A percentile compares a stretch with the other conserved stretches of the same genome.
phyloP scores from a whole-genome alignment of 179 eudicot species.

The Kewa caespitosa region DNA sequence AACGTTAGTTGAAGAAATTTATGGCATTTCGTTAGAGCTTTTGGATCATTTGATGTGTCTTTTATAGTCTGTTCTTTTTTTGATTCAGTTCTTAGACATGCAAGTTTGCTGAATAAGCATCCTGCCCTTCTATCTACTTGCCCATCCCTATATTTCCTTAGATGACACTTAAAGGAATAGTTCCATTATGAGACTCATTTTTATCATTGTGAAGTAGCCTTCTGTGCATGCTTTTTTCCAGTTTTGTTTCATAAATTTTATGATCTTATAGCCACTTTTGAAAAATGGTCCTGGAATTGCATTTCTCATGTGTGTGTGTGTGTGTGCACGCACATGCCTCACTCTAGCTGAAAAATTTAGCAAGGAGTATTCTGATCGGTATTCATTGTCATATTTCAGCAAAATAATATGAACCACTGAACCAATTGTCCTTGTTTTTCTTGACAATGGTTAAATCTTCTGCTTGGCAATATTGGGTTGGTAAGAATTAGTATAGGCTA shows the following conservation, averaged over 20 bases:
- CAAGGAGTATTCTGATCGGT: too few species aligned
- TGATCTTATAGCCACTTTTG: neutral
- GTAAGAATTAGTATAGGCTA: too few species aligned
- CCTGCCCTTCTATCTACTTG: constrained; percentile 1
- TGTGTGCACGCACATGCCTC: too few species aligned
- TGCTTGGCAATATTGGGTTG: too few species aligned
- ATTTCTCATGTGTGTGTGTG: too few species aligned
- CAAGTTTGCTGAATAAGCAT: constrained; percentile 9
- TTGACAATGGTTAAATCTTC: neutral
- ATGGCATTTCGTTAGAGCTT: too few species aligned
- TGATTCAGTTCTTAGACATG: constrained; percentile 4
- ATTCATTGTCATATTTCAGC: too few species aligned
- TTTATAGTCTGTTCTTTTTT: neutral
- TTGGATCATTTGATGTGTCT: neutral
- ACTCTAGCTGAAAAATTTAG: too few species aligned
- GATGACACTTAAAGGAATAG: constrained; percentile 26
- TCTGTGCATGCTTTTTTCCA: neutral
- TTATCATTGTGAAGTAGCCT: neutral
- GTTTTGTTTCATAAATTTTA: neutral
- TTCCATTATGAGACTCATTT: constrained; percentile 18
- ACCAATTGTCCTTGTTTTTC: neutral
- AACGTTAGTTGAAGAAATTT: too few species aligned
- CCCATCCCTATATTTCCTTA: constrained; percentile 21
- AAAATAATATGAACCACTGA: neutral
- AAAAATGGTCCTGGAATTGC: neutral